phyloP scores from a whole-genome alignment of 2,329 filamentous ascomycete species.

The Aureobasidium sp. region DNA sequence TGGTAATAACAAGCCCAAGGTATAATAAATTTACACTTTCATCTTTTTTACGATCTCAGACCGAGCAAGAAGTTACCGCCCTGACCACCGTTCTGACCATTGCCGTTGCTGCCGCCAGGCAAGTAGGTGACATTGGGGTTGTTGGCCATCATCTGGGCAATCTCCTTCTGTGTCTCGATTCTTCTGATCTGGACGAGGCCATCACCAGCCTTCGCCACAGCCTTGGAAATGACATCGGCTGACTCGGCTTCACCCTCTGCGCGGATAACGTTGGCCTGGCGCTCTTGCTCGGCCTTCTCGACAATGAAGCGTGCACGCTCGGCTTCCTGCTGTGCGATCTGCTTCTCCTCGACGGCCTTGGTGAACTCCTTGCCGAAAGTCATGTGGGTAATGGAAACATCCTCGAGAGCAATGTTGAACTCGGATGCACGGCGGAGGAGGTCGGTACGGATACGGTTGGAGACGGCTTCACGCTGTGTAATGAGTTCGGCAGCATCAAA shows the following conservation, averaged over 20 bases:
- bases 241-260: constrained; percentile 97
- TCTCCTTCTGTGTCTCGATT: constrained; percentile 94
- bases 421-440: constrained; percentile 87
- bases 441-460: constrained; percentile 85
- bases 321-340: constrained; percentile 98
- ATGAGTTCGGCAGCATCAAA: constrained; percentile 61
- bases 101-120: constrained; percentile 58
- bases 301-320: constrained; percentile 97
- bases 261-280: constrained; percentile 96
- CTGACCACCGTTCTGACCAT: constrained; percentile 43
- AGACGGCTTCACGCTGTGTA: constrained; percentile 96
- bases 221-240: constrained; percentile 89
- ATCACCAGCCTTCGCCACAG: constrained; percentile 86
- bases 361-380: constrained; percentile 99
- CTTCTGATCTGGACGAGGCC: constrained; percentile 92
- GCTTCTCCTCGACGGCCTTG: constrained; percentile 98
- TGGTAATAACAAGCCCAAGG: constrained; percentile 6
- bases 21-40: not conserved
- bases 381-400: constrained; percentile 99
- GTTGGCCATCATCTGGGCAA: constrained; percentile 76
- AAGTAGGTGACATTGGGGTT: constrained; percentile 97
- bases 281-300: constrained; percentile 96
- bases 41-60: constrained; percentile 44
- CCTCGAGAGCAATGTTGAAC: constrained; percentile 98
- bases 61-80: constrained; percentile 59